These are phyloP conservation scores for Echria macrotheca DNA, from an alignment of 495 filamentous ascomycete species.

Conservation along the genomic window DNA sequence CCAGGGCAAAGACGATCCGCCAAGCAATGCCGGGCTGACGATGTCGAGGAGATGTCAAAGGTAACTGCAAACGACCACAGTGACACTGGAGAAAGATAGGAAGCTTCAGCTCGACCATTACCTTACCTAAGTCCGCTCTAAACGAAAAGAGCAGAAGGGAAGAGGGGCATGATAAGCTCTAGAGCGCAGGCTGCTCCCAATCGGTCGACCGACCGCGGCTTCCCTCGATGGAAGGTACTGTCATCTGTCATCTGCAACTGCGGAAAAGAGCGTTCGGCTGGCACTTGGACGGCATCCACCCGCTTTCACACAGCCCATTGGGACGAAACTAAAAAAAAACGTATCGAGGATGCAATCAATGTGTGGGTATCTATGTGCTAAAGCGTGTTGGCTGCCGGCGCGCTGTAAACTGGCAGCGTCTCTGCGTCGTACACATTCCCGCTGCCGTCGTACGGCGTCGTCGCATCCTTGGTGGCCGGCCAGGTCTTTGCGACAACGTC, in stretches of 20 bases:
- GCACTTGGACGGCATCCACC: no score
- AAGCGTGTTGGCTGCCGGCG: slow-evolving; percentile 11
- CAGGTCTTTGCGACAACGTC: slow-evolving; percentile 26
- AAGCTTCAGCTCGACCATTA: no score
- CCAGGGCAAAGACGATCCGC: slow-evolving; percentile 4
- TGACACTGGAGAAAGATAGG: not conserved
- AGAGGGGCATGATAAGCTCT: no score
- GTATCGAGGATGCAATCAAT: not conserved
- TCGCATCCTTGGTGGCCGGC: slow-evolving; percentile 13
- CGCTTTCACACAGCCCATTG: no score
- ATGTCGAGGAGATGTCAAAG: slow-evolving; percentile 6
- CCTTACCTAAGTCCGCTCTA: no score
- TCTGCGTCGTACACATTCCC: slow-evolving; percentile 39
- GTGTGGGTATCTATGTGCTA: not conserved
- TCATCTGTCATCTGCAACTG: no score
- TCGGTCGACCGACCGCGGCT: no score
- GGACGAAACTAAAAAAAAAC: no score
- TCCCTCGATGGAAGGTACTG: no score
- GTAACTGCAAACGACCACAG: slow-evolving; percentile 6
- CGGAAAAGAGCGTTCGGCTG: no score
- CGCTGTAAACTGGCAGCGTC: slow-evolving; percentile 23
- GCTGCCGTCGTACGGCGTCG: slow-evolving; percentile 46
- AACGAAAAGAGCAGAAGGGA: no score
- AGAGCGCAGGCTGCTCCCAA: no score
- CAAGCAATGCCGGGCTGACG: slow-evolving; percentile 14